A percentile compares a stretch with the other conserved stretches of the same genome.
These are phyloP conservation scores for Paxillus rubicundulus DNA, from an alignment of 768 basidiomycete genomes.

Conservation along the genomic window DNA sequence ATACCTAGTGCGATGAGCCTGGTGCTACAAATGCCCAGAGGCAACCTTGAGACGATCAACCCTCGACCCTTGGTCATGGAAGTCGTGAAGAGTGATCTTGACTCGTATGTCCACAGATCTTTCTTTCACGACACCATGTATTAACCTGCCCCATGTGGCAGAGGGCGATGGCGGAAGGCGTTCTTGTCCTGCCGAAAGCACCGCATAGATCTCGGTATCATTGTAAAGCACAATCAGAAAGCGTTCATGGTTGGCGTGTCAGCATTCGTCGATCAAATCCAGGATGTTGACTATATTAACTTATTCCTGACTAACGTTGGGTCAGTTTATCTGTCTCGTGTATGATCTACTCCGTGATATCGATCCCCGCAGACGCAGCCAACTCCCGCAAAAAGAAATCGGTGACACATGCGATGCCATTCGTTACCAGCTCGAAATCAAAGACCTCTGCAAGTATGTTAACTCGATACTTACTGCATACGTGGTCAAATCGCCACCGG, in stretches of 20 bases:
- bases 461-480: slow-evolving; percentile 92
- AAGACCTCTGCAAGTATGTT: slow-evolving; percentile 74
- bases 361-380: slow-evolving; percentile 49
- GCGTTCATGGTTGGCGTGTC: slow-evolving; percentile 62
- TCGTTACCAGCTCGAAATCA: slow-evolving; percentile 65
- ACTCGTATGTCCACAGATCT: slow-evolving; percentile 39
- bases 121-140: not conserved
- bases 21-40: slow-evolving; percentile 96
- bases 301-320: slow-evolving; percentile 85
- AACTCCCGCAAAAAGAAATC: slow-evolving; percentile 56
- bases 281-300: slow-evolving; percentile 90
- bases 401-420: slow-evolving; percentile 75
- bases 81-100: slow-evolving; percentile 73
- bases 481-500: slow-evolving; percentile 87
- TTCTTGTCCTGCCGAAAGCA: slow-evolving; percentile 92
- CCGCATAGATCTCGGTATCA: slow-evolving; percentile 82
- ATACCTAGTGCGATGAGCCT: slow-evolving; percentile 86
- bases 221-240: slow-evolving; percentile 79
- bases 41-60: slow-evolving; percentile 93
- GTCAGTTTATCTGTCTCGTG: slow-evolving; percentile 41
- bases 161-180: slow-evolving; percentile 78
- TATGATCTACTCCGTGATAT: slow-evolving; percentile 1
- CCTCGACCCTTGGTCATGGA: slow-evolving; percentile 89
- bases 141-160: slow-evolving; percentile 25
- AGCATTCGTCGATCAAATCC: slow-evolving; percentile 78